Evolutionary conservation across 139 green algal species (phyloP).

Genomic region (Limnomonas spitsbergensis): DNA sequence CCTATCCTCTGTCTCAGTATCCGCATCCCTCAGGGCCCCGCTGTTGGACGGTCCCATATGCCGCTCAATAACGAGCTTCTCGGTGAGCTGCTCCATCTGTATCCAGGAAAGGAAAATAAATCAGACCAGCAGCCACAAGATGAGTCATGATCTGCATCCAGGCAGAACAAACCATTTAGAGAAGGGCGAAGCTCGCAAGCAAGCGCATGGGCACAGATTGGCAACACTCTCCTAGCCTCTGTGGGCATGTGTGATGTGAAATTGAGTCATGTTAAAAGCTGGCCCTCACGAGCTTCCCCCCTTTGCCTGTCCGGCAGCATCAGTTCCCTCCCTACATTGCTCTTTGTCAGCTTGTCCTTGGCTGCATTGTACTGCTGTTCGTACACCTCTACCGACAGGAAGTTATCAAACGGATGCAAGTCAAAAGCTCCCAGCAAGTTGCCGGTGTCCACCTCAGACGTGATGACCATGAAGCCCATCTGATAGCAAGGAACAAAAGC

Average conservation of each 20-base stretch:
- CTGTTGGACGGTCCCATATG: too few relatives aligned
- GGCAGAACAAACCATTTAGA: conserved; percentile 7
- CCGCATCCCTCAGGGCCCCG: background rate
- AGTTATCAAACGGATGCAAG: conserved; percentile 60
- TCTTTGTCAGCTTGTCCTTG: background rate
- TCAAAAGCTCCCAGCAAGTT: conserved; percentile 55
- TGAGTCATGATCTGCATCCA: background rate
- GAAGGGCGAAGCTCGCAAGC: too few relatives aligned
- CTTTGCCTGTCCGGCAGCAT: too few relatives aligned
- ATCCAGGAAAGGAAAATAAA: background rate
- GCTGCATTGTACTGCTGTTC: background rate
- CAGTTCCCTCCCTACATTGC: too few relatives aligned
- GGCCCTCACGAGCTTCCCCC: too few relatives aligned
- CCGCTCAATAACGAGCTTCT: background rate
- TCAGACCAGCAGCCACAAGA: background rate
- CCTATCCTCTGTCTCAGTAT: background rate
- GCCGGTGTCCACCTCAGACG: conserved; percentile 47
- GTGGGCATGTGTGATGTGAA: too few relatives aligned
- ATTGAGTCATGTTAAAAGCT: too few relatives aligned
- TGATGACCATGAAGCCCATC: conserved; percentile 56
- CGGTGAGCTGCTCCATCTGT: conserved; percentile 8
- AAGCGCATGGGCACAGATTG: too few relatives aligned
- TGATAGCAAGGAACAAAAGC: background rate
- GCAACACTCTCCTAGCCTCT: too few relatives aligned
- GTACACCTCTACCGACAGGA: conserved; percentile 42